These are phyloP conservation scores for Platanthera guangdongensis DNA, from an alignment of 106 monocot species.

Conservation along the genomic window DNA sequence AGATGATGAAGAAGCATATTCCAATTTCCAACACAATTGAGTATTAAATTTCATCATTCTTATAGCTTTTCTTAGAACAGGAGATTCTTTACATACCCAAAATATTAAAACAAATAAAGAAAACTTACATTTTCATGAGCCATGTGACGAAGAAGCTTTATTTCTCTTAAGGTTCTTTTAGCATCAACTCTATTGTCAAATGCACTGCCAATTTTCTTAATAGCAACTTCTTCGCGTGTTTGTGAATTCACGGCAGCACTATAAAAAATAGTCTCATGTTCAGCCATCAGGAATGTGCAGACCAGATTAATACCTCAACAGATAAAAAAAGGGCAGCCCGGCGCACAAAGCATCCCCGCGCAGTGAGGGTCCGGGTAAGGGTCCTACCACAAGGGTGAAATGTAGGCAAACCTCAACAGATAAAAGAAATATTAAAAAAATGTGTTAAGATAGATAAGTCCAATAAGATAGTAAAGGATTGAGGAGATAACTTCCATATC, in stretches of 20 bases:
- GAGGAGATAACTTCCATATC: background rate
- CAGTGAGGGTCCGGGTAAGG: too few species aligned
- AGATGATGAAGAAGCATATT: background rate
- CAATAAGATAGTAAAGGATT: background rate
- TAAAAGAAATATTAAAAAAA: background rate
- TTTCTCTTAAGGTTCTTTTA: conserved; percentile 72
- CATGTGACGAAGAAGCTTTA: conserved; percentile 68
- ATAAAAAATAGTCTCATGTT: conserved; percentile 6
- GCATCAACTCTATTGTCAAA: conserved; percentile 72
- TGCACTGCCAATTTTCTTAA: conserved; percentile 71
- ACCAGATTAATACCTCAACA: background rate
- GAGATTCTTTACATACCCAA: background rate
- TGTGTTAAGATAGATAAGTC: background rate
- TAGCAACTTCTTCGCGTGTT: conserved; percentile 69
- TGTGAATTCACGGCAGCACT: conserved; percentile 72
- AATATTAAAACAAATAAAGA: background rate
- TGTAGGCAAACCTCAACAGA: background rate
- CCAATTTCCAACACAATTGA: background rate
- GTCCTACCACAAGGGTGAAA: too few species aligned
- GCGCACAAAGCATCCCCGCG: too few species aligned
- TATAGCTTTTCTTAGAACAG: background rate
- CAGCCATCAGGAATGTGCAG: background rate
- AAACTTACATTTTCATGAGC: conserved; percentile 49
- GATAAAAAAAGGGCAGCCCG: background rate
- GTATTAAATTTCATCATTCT: background rate